phyloP scores from a whole-genome alignment of 108 stramenopile genomes.

The Fistulifera pelliculosa region DNA sequence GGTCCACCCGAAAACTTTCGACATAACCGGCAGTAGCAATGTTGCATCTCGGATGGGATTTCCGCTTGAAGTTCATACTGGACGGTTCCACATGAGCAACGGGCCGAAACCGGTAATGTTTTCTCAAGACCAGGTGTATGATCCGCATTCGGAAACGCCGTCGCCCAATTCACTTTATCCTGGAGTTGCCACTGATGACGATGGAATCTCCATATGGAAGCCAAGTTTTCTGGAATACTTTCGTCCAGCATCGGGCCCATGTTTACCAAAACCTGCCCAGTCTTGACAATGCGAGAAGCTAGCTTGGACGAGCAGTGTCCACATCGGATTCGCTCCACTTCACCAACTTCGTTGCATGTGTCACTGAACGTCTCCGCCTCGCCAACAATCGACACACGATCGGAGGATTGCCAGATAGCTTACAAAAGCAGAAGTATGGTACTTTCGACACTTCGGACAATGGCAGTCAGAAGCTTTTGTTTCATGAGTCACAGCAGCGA shows the following conservation, averaged over 20 bases:
- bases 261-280: constrained; percentile 6
- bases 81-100: constrained; percentile 22
- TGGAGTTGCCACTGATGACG: constrained; percentile 8
- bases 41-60: constrained; percentile 22
- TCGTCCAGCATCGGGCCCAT: constrained; percentile 14
- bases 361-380: constrained; percentile 7
- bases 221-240: constrained; percentile 4
- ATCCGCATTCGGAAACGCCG: constrained; percentile 1
- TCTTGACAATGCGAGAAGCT: background rate
- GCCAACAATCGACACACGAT: background rate
- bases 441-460: constrained; percentile 25
- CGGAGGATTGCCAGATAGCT: constrained; percentile 15
- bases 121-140: background rate
- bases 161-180: constrained; percentile 1
- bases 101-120: background rate
- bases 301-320: constrained; percentile 19
- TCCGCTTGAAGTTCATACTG: constrained; percentile 12
- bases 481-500: too few species aligned
- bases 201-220: constrained; percentile 2
- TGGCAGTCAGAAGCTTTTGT: constrained; percentile 17
- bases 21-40: constrained; percentile 34
- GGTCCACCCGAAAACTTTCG: constrained; percentile 26
- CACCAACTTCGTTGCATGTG: constrained; percentile 12
- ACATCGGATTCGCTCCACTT: constrained; percentile 25
- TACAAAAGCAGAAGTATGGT: constrained; percentile 17